Conservation (phyloP, 352 stramenopile species). For the Pythium utonaiense region DNA sequence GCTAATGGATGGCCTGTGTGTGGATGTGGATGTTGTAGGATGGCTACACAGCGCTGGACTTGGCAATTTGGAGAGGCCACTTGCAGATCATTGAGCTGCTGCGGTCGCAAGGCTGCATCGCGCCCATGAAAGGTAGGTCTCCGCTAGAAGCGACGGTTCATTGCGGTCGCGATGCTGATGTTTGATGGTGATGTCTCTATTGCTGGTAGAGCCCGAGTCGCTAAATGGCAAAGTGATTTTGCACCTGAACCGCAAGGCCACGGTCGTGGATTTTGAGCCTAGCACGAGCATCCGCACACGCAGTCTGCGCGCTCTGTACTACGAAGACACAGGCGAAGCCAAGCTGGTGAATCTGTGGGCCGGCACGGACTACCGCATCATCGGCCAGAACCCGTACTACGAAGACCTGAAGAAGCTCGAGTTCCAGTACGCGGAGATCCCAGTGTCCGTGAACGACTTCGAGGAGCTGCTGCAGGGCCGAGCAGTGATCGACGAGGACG, state of each 20-base stretch:
- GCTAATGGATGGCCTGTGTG: no score
- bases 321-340: constrained; percentile 68
- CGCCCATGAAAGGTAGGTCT: constrained; percentile 70
- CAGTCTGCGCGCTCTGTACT: constrained; percentile 74
- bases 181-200: not conserved
- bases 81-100: constrained; percentile 81
- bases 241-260: constrained; percentile 64
- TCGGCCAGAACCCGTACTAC: constrained; percentile 67
- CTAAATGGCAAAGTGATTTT: constrained; percentile 73
- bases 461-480: constrained; percentile 58
- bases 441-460: constrained; percentile 27
- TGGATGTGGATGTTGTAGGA: no score
- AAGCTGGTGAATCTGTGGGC: constrained; percentile 82
- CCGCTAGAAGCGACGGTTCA: not conserved
- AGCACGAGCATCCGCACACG: constrained; percentile 72
- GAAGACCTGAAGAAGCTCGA: constrained; percentile 68
- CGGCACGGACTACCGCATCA: constrained; percentile 80
- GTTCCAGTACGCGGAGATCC: constrained; percentile 70
- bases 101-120: constrained; percentile 73
- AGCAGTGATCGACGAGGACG: constrained; percentile 82
- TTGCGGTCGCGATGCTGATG: not conserved
- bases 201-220: constrained; percentile 59
- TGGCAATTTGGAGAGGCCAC: constrained; percentile 80
- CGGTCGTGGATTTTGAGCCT: constrained; percentile 79
- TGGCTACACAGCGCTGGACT: constrained; percentile 74